These are phyloP conservation scores for Colletotrichum trifolii DNA, from an alignment of 2,329 filamentous ascomycete genomes.

Conservation along the genomic window DNA sequence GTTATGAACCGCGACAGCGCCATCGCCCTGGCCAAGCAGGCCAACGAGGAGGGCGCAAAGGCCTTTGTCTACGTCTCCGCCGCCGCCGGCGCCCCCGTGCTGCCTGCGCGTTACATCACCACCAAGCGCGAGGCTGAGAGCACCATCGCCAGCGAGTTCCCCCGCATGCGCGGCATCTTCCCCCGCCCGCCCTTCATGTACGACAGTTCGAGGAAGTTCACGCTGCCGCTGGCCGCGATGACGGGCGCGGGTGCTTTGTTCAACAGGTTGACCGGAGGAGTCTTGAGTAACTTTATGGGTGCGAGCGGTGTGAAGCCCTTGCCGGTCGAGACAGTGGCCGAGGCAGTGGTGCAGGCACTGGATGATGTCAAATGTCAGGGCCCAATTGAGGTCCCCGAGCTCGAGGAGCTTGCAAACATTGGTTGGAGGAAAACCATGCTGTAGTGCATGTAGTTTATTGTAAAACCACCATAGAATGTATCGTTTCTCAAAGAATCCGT, in stretches of 20 bases:
- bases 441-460: constrained; percentile 53
- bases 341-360: constrained; percentile 90
- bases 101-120: constrained; percentile 86
- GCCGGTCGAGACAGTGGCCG: constrained; percentile 86
- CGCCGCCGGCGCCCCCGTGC: constrained; percentile 83
- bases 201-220: constrained; percentile 83
- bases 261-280: constrained; percentile 81
- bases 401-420: constrained; percentile 83
- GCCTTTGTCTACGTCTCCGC: constrained; percentile 92
- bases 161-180: constrained; percentile 82
- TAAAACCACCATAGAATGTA: constrained; percentile 46
- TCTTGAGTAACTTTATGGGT: constrained; percentile 81
- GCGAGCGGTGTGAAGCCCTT: constrained; percentile 86
- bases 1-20: constrained; percentile 95
- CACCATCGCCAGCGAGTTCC: constrained; percentile 78
- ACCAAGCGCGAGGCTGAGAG: constrained; percentile 93
- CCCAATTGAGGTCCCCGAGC: constrained; percentile 79
- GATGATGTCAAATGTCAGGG: constrained; percentile 79
- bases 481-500: constrained; percentile 23
- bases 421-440: constrained; percentile 94
- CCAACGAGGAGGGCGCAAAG: constrained; percentile 70
- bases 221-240: constrained; percentile 83
- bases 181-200: constrained; percentile 90
- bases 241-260: constrained; percentile 80
- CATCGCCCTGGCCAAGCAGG: constrained; percentile 83